Conservation (phyloP, 768 basidiomycete genomes). For the Termitomyces sp. region DNA sequence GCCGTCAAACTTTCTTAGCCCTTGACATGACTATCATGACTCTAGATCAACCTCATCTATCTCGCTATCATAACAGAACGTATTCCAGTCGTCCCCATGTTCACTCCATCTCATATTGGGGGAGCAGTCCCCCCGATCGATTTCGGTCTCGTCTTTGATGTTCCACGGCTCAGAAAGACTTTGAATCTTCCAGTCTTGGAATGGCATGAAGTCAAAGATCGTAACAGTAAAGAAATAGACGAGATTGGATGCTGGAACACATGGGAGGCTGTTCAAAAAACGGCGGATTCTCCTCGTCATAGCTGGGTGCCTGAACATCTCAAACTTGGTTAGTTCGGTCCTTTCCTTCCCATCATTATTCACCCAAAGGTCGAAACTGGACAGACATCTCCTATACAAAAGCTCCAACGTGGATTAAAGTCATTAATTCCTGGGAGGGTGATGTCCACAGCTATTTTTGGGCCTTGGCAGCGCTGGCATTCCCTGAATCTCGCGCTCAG, state of each 20-base stretch:
- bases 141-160: constrained; percentile 61
- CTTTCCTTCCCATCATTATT: not conserved
- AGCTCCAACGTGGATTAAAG: constrained; percentile 44
- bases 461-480: constrained; percentile 42
- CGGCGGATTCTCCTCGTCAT: constrained; percentile 33
- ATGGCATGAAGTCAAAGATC: constrained; percentile 61
- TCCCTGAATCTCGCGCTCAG: constrained; percentile 38
- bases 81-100: constrained; percentile 55
- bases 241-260: constrained; percentile 57
- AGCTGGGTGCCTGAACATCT: constrained; percentile 34
- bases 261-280: constrained; percentile 44
- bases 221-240: constrained; percentile 33
- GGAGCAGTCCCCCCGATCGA: constrained; percentile 44
- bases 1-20: not conserved
- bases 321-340: constrained; percentile 32
- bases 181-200: constrained; percentile 51
- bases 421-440: constrained; percentile 40
- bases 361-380: constrained; percentile 13
- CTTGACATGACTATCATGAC: not conserved
- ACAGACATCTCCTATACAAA: constrained; percentile 53
- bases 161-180: constrained; percentile 42
- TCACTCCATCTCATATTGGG: constrained; percentile 56
- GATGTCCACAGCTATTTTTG: constrained; percentile 45
- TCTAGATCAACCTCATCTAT: constrained; percentile 54
- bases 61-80: constrained; percentile 56